Percentiles rank a stretch among this genome's conserved stretches.
phyloP scores from a whole-genome alignment of 2,329 filamentous ascomycete species.

The Malbranchea cinnamomea region DNA sequence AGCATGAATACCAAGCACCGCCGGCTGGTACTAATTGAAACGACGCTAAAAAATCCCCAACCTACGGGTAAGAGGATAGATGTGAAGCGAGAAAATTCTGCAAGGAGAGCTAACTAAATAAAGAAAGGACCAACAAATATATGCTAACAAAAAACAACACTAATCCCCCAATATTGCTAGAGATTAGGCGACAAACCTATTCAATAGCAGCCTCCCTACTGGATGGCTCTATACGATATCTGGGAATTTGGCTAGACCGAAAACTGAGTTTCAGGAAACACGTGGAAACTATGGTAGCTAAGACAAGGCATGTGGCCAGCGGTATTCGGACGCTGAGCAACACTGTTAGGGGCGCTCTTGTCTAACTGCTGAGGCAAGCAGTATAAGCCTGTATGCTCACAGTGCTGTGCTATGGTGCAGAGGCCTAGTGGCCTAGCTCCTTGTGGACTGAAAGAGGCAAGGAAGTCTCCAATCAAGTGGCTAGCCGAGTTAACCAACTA shows the following conservation, averaged over 20 bases:
- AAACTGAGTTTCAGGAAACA: slow-evolving; percentile 9
- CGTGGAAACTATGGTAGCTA: slow-evolving; percentile 9
- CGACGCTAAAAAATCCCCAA: too few relatives aligned
- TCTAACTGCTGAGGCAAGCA: slow-evolving; percentile 1
- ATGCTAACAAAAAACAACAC: not conserved
- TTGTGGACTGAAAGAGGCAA: not conserved
- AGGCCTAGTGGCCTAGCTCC: slow-evolving; percentile 5
- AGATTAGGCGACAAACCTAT: not conserved
- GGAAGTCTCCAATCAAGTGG: slow-evolving; percentile 1
- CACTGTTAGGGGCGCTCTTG: slow-evolving; percentile 2
- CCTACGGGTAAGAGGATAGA: too few relatives aligned
- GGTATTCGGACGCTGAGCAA: slow-evolving; percentile 3
- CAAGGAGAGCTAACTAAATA: too few relatives aligned
- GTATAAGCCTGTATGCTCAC: slow-evolving; percentile 4
- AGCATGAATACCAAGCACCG: too few relatives aligned
- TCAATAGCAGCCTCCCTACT: not conserved
- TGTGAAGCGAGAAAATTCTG: too few relatives aligned
- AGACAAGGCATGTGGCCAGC: slow-evolving; percentile 7
- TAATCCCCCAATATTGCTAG: not conserved
- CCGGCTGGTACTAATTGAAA: too few relatives aligned
- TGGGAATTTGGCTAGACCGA: slow-evolving; percentile 12
- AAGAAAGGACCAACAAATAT: too few relatives aligned
- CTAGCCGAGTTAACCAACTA: not conserved
- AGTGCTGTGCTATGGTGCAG: slow-evolving; percentile 4
- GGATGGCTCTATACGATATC: slow-evolving; percentile 9